Evolutionary conservation across 805 yeast species (phyloP), one percentile per base, ranked within the genome.

Genomic region (Candida anglica): DNA sequence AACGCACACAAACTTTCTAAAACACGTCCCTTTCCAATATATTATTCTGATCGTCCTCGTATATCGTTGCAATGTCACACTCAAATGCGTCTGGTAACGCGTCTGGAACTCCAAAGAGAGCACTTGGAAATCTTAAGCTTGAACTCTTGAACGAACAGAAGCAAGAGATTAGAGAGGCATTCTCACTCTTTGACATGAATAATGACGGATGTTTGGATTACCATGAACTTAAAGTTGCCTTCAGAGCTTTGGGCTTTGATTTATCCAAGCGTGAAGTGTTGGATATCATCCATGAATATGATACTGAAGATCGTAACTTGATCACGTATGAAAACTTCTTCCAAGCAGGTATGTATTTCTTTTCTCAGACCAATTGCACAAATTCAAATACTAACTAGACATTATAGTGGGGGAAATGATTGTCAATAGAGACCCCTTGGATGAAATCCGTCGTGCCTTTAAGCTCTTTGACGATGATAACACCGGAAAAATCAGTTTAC

Each of bases 151-250:
- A 85, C 36, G 96, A 88, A 48, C 95, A 88, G 54, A 83, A 82
- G 45, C 93, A 85, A 50, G 96, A 91, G 53, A 86, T 89, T 44
- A 71, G 87, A 40, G 97, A 89, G 53, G 97, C 97, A 18, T 91
- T 91, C 53, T 75, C 81, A 32, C 67, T 91, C 20, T 93, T 93
- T 58, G 98, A 93, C 52, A 81, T 86, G 84, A 87, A 93, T 59
- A 79, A 77, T 39, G 98, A 93, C 56, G 95, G 96, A 3, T 74
- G 71, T 44, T 69, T 93, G 33, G 97, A 93, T 50, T 91, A 85
- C 56, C 98, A 93, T 51, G 98, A 91, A 49, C 67, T 87, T 43
- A 89, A 87, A 59, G 96, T 88, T 14, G 97, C 98, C 0, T 77
- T 93, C 66, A 66, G 95, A 35, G 98, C 98, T 0, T 68, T 93